Evolutionary conservation across 495 filamentous ascomycete genomes (phyloP).

Genomic region (Tuber borchii): DNA sequence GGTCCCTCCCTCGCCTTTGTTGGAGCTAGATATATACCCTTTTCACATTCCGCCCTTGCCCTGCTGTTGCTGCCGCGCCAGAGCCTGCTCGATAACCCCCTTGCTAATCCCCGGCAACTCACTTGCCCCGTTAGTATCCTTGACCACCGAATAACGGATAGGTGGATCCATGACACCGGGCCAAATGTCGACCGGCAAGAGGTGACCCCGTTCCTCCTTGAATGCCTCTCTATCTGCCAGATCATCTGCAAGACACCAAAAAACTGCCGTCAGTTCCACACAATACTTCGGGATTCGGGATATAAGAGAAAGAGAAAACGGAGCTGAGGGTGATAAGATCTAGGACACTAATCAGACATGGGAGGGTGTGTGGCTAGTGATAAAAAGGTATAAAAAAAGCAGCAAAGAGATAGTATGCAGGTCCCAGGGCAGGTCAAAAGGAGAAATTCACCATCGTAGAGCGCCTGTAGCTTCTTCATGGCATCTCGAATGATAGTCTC

Average conservation of each 20-base stretch:
- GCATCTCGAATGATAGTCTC: conserved; percentile 68
- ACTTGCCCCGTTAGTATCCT: conserved; percentile 43
- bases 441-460: conserved; percentile 53
- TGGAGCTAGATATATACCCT: conserved; percentile 1
- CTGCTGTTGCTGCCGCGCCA: conserved; percentile 36
- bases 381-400: neutral
- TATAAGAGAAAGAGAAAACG: neutral
- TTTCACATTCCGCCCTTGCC: conserved; percentile 1
- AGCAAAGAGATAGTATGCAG: neutral
- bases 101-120: conserved; percentile 53
- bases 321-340: neutral
- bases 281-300: neutral
- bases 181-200: conserved; percentile 85
- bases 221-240: conserved; percentile 69
- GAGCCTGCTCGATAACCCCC: conserved; percentile 52
- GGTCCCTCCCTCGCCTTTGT: neutral
- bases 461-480: conserved; percentile 63
- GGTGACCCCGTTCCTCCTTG: conserved; percentile 73
- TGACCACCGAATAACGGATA: conserved; percentile 52
- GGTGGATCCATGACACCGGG: conserved; percentile 59
- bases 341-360: neutral
- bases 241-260: conserved; percentile 48
- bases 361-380: conserved; percentile 2
- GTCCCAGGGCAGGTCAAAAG: neutral
- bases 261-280: conserved; percentile 1